Evolutionary conservation across 208 protist species (phyloP), one percentile per base, ranked within the genome.

Genomic region (Trypanosoma theileri): DNA sequence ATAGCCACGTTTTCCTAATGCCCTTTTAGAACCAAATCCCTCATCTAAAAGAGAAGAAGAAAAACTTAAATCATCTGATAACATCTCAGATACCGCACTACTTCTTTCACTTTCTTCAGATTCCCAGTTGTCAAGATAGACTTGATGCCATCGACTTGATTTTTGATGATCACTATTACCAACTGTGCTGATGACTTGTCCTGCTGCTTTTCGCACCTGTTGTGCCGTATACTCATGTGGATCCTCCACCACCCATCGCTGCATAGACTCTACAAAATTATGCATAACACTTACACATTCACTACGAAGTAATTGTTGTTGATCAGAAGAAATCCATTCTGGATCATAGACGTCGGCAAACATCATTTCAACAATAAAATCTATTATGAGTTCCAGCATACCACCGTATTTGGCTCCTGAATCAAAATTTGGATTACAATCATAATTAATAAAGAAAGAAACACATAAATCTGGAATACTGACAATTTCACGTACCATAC

Each of bases 391-490:
- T 73, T 92, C 80, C n/a, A 93, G 60, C 85, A 93, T 85, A 53
- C 84, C 90, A 44, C 87, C 85, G 57, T 86, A 87, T 59, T 81
- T 67, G 1, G 70, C 81, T 19, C 61, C 80, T n/a, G 85, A 59
- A 67, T 94, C 91, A 75, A 92, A 92, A 52, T 67, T 66, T 2
- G 87, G 86, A 69, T 86, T 92, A 77, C 87, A 93, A 66, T 96
- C 91, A 67, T 94, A 92, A 72, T 96, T 96, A 48, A 92, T 80
- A 65, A 90, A 94, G 60, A 87, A 86, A 3, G 84, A 86, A 22
- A 96, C 75, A 64, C 85, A 77, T 6, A 96, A 60, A 66, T 88
- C 80, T 16, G 91, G 86, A 17, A 84, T 59, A 31, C 76, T 48
- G 50, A 94, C 79, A 35, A 96, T 58, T 28, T 86, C 75, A 26